Percentiles rank a stretch among this genome's conserved stretches.
Conservation (phyloP, 306 rosid species). For the Adenanthera pavonina region DNA sequence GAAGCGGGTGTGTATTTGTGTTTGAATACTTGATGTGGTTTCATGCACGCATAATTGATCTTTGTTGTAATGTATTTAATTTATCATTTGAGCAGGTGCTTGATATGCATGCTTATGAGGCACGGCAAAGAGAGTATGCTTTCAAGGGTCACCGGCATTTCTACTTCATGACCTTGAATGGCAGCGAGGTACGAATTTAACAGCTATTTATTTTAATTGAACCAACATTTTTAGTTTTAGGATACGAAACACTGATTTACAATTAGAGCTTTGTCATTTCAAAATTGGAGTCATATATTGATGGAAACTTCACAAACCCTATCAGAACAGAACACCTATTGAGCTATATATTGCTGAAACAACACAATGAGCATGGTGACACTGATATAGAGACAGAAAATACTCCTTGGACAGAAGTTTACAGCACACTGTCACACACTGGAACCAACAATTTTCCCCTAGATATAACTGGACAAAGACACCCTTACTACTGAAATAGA, state of each 20-base stretch:
- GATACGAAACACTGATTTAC: background rate
- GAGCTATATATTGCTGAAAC: background rate
- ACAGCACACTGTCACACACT: too few relatives aligned
- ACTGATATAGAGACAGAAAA: too few relatives aligned
- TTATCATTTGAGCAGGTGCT: conserved; percentile 73
- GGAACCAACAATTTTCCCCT: too few relatives aligned
- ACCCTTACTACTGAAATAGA: too few relatives aligned
- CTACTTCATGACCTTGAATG: conserved; percentile 98
- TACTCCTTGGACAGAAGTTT: too few relatives aligned
- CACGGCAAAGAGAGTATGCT: conserved; percentile 93
- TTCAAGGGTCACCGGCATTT: conserved; percentile 94
- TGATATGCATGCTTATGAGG: conserved; percentile 81
- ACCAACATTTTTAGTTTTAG: background rate
- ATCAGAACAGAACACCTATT: background rate
- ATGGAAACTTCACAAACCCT: background rate
- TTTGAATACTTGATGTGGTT: conserved; percentile 15
- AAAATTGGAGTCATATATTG: background rate
- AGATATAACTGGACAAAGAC: too few relatives aligned
- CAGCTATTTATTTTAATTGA: conserved; percentile 20
- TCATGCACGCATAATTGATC: conserved; percentile 28
- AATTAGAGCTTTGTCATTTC: background rate
- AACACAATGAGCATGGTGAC: background rate
- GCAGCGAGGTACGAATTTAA: conserved; percentile 79
- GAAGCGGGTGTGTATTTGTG: conserved; percentile 17
- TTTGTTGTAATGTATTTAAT: conserved; percentile 33